Evolutionary conservation across 345 rosid genomes (phyloP).

Genomic region (Erodium maritimum): DNA sequence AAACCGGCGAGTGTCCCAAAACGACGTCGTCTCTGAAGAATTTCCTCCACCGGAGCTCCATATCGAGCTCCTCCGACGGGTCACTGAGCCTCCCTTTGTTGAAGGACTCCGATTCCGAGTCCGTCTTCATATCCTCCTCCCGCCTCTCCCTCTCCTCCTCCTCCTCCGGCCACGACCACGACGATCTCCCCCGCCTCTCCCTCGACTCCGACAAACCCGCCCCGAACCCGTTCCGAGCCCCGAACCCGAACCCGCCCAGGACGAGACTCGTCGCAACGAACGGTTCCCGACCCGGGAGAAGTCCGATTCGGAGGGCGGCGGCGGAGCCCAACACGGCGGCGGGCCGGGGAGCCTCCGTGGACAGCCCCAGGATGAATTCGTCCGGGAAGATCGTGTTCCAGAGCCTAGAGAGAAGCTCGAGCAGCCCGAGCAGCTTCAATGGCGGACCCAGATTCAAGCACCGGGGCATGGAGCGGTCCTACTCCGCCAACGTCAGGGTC

Average conservation of each 20-base stretch:
- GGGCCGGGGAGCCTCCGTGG: constrained; percentile 14
- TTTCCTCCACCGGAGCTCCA: constrained; percentile 48
- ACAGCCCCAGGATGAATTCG: constrained; percentile 86
- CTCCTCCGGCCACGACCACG: constrained; percentile 67
- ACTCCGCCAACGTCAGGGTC: constrained; percentile 61
- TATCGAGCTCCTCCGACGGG: constrained; percentile 23
- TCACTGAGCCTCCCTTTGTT: constrained; percentile 46
- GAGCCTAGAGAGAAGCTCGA: constrained; percentile 83
- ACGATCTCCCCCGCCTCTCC: constrained; percentile 55
- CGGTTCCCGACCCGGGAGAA: no score
- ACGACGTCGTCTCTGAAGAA: constrained; percentile 31
- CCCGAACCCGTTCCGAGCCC: constrained; percentile 86
- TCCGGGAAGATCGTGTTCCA: constrained; percentile 92
- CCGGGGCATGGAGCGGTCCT: constrained; percentile 82
- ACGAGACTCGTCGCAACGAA: no score
- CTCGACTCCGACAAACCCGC: constrained; percentile 58
- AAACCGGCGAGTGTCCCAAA: constrained; percentile 15
- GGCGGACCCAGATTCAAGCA: constrained; percentile 50
- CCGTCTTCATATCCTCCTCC: constrained; percentile 47
- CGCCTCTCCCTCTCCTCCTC: constrained; percentile 53
- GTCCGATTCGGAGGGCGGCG: constrained; percentile 3
- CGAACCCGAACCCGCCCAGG: no score
- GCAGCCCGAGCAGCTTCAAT: constrained; percentile 90
- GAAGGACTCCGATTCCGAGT: constrained; percentile 47
- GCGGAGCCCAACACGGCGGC: no score